These are phyloP conservation scores for Schizosaccharomyces osmophilus DNA, from an alignment of 805 yeast genomes.

Conservation along the genomic window DNA sequence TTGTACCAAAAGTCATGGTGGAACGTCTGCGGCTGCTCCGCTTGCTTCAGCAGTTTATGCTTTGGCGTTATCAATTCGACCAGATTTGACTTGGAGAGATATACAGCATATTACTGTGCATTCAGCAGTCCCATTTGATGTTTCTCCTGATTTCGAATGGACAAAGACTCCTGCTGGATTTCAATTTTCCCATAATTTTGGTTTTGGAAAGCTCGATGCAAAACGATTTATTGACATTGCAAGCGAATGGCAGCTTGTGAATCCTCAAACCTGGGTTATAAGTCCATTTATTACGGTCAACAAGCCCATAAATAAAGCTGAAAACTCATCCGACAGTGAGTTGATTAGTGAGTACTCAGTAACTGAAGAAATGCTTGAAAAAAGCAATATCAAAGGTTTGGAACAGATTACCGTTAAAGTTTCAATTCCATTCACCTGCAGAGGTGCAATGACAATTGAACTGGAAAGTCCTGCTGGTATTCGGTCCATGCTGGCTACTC, in stretches of 20 bases:
- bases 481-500: constrained; percentile 45
- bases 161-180: constrained; percentile 44
- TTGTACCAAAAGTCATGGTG: constrained; percentile 67
- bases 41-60: constrained; percentile 91
- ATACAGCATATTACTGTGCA: constrained; percentile 61
- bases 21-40: constrained; percentile 98
- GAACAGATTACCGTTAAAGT: constrained; percentile 77
- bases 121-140: constrained; percentile 41
- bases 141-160: constrained; percentile 40
- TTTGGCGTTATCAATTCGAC: constrained; percentile 57
- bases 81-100: constrained; percentile 85
- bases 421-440: constrained; percentile 31
- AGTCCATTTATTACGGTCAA: constrained; percentile 20
- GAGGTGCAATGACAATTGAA: constrained; percentile 48
- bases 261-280: constrained; percentile 71
- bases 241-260: constrained; percentile 53
- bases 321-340: constrained; percentile 6
- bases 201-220: constrained; percentile 82
- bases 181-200: constrained; percentile 62
- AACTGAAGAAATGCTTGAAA: constrained; percentile 23
- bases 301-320: constrained; percentile 10
- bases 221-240: constrained; percentile 49
- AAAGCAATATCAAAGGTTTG: constrained; percentile 38
- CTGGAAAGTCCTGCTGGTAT: constrained; percentile 57
- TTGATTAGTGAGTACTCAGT: constrained; percentile 23